Evolutionary conservation across 352 stramenopile species (phyloP).

Genomic region (Plasmopara halstedii): DNA sequence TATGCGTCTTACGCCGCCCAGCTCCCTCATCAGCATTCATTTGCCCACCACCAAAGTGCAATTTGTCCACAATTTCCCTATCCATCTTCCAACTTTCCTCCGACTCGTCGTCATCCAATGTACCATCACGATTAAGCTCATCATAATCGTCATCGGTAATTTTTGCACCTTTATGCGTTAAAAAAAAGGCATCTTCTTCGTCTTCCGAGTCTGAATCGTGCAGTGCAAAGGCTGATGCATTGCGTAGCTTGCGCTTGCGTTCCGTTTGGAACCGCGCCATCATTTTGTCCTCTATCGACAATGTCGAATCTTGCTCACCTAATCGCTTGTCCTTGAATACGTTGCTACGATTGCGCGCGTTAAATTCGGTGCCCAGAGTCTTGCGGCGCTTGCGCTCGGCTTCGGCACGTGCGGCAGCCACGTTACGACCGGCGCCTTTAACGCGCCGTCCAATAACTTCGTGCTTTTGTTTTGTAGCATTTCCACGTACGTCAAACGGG

Average conservation of each 20-base stretch:
- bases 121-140: slow-evolving; percentile 36
- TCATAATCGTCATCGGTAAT: slow-evolving; percentile 78
- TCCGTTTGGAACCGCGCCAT: slow-evolving; percentile 86
- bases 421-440: slow-evolving; percentile 85
- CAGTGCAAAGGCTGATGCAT: slow-evolving; percentile 64
- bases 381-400: slow-evolving; percentile 80
- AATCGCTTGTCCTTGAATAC: slow-evolving; percentile 82
- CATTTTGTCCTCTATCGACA: slow-evolving; percentile 91
- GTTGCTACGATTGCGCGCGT: slow-evolving; percentile 83
- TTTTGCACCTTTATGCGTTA: slow-evolving; percentile 68
- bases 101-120: slow-evolving; percentile 62
- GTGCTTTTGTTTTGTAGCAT: slow-evolving; percentile 79
- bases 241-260: slow-evolving; percentile 79
- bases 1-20: slow-evolving; percentile 69
- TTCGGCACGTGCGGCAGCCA: slow-evolving; percentile 71
- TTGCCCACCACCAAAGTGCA: slow-evolving; percentile 77
- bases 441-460: slow-evolving; percentile 85
- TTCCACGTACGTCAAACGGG: slow-evolving; percentile 86
- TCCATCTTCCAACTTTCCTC: slow-evolving; percentile 65
- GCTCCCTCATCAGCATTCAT: slow-evolving; percentile 16
- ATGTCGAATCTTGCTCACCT: slow-evolving; percentile 69
- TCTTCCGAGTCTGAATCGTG: slow-evolving; percentile 74
- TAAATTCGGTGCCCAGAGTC: slow-evolving; percentile 80
- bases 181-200: slow-evolving; percentile 51
- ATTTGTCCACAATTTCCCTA: slow-evolving; percentile 71